phyloP scores from a whole-genome alignment of 305 asterid genomes.

The Lippia alba region DNA sequence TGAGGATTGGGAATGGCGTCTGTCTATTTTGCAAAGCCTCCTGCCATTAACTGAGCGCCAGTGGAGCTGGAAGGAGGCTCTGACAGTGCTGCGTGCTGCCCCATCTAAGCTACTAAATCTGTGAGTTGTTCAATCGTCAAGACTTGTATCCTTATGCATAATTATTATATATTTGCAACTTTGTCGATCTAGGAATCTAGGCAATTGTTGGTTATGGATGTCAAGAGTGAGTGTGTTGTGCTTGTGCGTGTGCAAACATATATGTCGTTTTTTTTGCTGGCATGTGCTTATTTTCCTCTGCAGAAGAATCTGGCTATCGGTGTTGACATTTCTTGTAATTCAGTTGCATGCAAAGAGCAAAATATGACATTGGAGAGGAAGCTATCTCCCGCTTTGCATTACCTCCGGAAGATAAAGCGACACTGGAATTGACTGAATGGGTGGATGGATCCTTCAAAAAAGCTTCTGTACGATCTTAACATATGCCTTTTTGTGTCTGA shows the following conservation, averaged over 20 bases:
- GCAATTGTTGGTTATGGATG: slow-evolving; percentile 36
- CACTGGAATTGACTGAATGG: slow-evolving; percentile 91
- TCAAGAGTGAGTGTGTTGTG: slow-evolving; percentile 20
- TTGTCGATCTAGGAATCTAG: slow-evolving; percentile 26
- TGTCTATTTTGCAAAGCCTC: slow-evolving; percentile 90
- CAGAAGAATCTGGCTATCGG: slow-evolving; percentile 21
- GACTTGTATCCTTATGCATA: slow-evolving; percentile 27
- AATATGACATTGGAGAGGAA: slow-evolving; percentile 96
- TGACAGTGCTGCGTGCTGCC: slow-evolving; percentile 93
- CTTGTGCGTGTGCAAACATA: slow-evolving; percentile 15
- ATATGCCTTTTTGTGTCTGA: slow-evolving; percentile 20
- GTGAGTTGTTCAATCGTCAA: slow-evolving; percentile 57
- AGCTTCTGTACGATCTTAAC: slow-evolving; percentile 82
- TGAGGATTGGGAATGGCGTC: slow-evolving; percentile 99
- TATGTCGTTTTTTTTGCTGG: slow-evolving; percentile 13
- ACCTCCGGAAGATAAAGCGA: slow-evolving; percentile 98
- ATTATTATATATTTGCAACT: slow-evolving; percentile 19
- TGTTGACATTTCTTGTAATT: slow-evolving; percentile 39
- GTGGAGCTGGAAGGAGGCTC: slow-evolving; percentile 98
- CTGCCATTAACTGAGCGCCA: slow-evolving; percentile 90
- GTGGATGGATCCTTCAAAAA: slow-evolving; percentile 83
- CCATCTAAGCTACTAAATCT: slow-evolving; percentile 96
- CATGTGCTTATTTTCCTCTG: neutral
- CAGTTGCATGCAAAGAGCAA: slow-evolving; percentile 99
- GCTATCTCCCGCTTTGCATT: slow-evolving; percentile 94